Percentiles rank a stretch among this genome's conserved stretches.
These are phyloP conservation scores for Fagopyrum homotropicum DNA, from an alignment of 148 eudicot species.

Conservation along the genomic window DNA sequence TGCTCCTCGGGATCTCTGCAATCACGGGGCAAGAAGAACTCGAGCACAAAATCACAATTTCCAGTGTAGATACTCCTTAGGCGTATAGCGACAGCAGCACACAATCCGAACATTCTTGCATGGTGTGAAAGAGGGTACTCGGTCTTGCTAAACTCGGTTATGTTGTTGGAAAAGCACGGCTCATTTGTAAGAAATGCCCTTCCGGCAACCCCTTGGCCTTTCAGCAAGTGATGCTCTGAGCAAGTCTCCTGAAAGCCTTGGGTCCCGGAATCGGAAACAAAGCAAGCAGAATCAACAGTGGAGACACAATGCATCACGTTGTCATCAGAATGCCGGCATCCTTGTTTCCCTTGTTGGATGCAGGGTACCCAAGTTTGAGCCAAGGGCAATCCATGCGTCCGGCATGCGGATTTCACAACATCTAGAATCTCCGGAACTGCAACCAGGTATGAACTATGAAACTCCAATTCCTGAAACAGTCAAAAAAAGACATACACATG, in stretches of 20 bases:
- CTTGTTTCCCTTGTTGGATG: conserved; percentile 64
- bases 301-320: conserved; percentile 51
- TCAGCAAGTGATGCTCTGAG: conserved; percentile 76
- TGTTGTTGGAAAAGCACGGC: conserved; percentile 63
- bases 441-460: conserved; percentile 47
- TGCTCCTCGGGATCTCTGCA: conserved; percentile 56
- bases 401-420: conserved; percentile 56
- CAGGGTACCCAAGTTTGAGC: conserved; percentile 94
- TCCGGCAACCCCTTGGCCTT: conserved; percentile 80
- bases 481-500: conserved; percentile 15
- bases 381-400: conserved; percentile 56
- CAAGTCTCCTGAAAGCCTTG: conserved; percentile 73
- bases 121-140: conserved; percentile 91
- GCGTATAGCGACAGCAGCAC: conserved; percentile 83
- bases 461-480: conserved; percentile 15
- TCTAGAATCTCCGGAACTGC: conserved; percentile 72
- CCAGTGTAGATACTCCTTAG: conserved; percentile 60
- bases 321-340: conserved; percentile 67
- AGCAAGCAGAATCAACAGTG: conserved; percentile 73
- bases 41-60: conserved; percentile 63
- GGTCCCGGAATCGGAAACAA: conserved; percentile 39
- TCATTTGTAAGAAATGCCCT: conserved; percentile 65
- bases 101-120: conserved; percentile 69
- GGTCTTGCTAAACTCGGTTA: conserved; percentile 49
- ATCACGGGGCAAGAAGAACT: conserved; percentile 67